These are phyloP conservation scores for Mycena crocata DNA, from an alignment of 768 basidiomycete genomes.

Conservation along the genomic window DNA sequence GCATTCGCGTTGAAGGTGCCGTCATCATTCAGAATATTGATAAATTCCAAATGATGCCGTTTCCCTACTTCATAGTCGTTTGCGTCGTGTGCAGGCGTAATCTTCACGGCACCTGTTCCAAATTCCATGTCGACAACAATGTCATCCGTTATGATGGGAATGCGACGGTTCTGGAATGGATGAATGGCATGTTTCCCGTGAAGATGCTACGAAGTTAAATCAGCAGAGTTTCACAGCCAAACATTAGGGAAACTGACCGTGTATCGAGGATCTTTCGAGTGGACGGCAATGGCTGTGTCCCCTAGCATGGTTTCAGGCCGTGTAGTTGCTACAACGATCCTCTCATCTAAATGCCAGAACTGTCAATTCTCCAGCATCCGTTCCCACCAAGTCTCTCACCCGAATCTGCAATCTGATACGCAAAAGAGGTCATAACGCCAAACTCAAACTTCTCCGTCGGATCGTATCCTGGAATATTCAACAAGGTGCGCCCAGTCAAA, in stretches of 20 bases:
- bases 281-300: conserved; percentile 96
- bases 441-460: conserved; percentile 95
- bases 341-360: conserved; percentile 76
- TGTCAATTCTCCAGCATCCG: neutral
- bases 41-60: conserved; percentile 89
- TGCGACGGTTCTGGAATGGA: conserved; percentile 86
- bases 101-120: conserved; percentile 98
- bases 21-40: conserved; percentile 96
- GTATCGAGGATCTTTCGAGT: conserved; percentile 93
- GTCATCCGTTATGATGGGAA: conserved; percentile 90
- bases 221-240: too few relatives aligned
- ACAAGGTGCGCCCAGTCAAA: conserved; percentile 83
- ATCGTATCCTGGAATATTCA: conserved; percentile 95
- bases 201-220: conserved; percentile 75
- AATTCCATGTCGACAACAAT: conserved; percentile 95
- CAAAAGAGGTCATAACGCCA: conserved; percentile 94
- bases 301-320: conserved; percentile 99
- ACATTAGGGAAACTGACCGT: conserved; percentile 56
- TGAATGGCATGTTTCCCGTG: conserved; percentile 93
- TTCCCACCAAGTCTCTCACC: conserved; percentile 59
- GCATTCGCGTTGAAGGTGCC: conserved; percentile 95
- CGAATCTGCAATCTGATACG: conserved; percentile 89
- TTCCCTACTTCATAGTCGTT: conserved; percentile 96
- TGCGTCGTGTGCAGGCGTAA: conserved; percentile 97
- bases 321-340: conserved; percentile 93